phyloP scores from a whole-genome alignment of 1,284 basidiomycete species.

The Cutaneotrichosporon sp. region DNA sequence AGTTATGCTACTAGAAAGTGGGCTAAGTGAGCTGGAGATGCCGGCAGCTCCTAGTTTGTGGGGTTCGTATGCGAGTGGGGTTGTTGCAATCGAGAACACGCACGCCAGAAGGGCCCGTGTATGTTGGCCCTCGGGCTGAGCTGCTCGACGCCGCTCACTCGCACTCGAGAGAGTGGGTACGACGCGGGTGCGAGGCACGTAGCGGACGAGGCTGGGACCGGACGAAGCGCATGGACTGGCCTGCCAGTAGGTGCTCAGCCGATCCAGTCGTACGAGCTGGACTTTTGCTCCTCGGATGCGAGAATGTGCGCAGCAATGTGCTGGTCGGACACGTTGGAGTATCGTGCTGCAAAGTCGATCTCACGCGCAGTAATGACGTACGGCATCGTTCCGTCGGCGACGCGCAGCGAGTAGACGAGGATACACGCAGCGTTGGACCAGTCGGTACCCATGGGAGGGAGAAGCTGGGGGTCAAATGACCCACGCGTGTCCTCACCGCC shows the following conservation, averaged over 20 bases:
- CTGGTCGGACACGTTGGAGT: slow-evolving; percentile 15
- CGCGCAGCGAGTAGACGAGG: slow-evolving; percentile 24
- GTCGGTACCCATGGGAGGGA: slow-evolving; percentile 14
- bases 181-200: background rate
- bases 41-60: background rate
- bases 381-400: slow-evolving; percentile 9
- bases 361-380: slow-evolving; percentile 13
- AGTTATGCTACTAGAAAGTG: background rate
- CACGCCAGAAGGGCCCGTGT: background rate
- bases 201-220: background rate
- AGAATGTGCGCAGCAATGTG: slow-evolving; percentile 19
- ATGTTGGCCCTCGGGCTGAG: background rate
- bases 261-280: slow-evolving; percentile 19
- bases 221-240: background rate
- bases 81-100: background rate
- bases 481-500: background rate
- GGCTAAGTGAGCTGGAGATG: background rate
- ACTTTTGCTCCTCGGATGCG: slow-evolving; percentile 19
- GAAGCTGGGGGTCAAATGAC: slow-evolving; percentile 8
- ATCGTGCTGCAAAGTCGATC: slow-evolving; percentile 19
- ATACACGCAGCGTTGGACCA: slow-evolving; percentile 17
- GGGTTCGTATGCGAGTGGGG: background rate
- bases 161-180: background rate
- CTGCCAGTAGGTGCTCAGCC: background rate
- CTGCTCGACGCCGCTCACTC: background rate